Percentiles rank a stretch among this genome's conserved stretches.
phyloP scores from a whole-genome alignment of 495 filamentous ascomycete genomes.

The Hypoxylon perforatum region DNA sequence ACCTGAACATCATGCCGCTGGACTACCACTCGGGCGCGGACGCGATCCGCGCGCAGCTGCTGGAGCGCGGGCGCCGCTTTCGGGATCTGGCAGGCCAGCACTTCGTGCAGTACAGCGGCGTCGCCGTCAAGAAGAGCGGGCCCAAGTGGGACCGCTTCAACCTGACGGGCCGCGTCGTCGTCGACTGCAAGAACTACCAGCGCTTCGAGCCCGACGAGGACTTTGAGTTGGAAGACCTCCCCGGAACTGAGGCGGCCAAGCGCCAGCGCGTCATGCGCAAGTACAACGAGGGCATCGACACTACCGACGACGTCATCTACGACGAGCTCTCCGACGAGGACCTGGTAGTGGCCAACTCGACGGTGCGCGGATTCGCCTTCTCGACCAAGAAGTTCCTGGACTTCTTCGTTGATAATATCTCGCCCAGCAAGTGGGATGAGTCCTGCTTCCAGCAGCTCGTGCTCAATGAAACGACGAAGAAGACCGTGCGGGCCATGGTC shows the following conservation, averaged over 20 bases:
- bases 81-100: constrained; percentile 21
- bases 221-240: constrained; percentile 36
- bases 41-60: constrained; percentile 34
- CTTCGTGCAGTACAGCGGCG: constrained; percentile 27
- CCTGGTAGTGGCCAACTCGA: constrained; percentile 43
- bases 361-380: constrained; percentile 52
- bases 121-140: constrained; percentile 15
- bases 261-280: constrained; percentile 13
- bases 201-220: constrained; percentile 42
- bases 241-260: constrained; percentile 33
- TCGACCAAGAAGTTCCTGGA: constrained; percentile 46
- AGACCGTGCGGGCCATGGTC: constrained; percentile 64
- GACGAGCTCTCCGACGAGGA: constrained; percentile 45
- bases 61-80: constrained; percentile 47
- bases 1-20: constrained; percentile 44
- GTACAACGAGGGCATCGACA: constrained; percentile 16
- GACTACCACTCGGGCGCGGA: constrained; percentile 34
- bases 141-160: neutral
- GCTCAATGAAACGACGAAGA: constrained; percentile 60
- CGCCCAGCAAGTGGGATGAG: constrained; percentile 44
- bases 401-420: constrained; percentile 47
- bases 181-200: constrained; percentile 51
- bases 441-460: constrained; percentile 65
- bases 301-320: constrained; percentile 1
- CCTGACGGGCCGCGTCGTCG: constrained; percentile 36